Evolutionary conservation across 345 rosid genomes (phyloP).

Genomic region (thale cress (Arabidopsis thaliana)): DNA sequence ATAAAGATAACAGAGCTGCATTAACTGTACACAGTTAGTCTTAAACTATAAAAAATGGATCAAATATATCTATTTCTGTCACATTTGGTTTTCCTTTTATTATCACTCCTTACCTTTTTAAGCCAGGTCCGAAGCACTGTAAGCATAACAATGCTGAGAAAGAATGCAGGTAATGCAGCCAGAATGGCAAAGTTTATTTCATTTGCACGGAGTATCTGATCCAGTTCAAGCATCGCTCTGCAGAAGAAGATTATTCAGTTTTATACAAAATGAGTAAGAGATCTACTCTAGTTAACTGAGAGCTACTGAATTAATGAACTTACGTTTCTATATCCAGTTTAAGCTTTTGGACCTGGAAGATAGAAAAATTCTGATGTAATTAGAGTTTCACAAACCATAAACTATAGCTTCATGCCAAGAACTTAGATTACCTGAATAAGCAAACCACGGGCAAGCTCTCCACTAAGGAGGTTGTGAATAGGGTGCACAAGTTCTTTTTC

Average conservation of each 20-base stretch:
- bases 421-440: conserved; percentile 79
- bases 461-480: conserved; percentile 79
- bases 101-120: conserved; percentile 56
- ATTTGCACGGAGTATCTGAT: conserved; percentile 94
- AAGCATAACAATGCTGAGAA: conserved; percentile 68
- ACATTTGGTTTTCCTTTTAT: conserved; percentile 19
- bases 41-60: conserved; percentile 24
- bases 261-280: conserved; percentile 17
- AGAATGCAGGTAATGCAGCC: conserved; percentile 97
- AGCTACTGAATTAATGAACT: conserved; percentile 47
- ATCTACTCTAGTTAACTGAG: conserved; percentile 23
- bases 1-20: conserved; percentile 16
- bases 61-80: conserved; percentile 14
- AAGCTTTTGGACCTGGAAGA: conserved; percentile 92
- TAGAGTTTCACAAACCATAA: conserved; percentile 33
- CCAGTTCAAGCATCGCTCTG: conserved; percentile 98
- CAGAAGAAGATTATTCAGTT: conserved; percentile 31
- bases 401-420: conserved; percentile 15
- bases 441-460: conserved; percentile 97
- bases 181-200: conserved; percentile 94
- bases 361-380: conserved; percentile 21
- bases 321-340: conserved; percentile 94
- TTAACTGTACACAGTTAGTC: conserved; percentile 16
- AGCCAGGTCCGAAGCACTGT: conserved; percentile 76
- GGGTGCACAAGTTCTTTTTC: conserved; percentile 89